Evolutionary conservation across 305 asterid genomes (phyloP).

Genomic region (Fraxinus latifolia): DNA sequence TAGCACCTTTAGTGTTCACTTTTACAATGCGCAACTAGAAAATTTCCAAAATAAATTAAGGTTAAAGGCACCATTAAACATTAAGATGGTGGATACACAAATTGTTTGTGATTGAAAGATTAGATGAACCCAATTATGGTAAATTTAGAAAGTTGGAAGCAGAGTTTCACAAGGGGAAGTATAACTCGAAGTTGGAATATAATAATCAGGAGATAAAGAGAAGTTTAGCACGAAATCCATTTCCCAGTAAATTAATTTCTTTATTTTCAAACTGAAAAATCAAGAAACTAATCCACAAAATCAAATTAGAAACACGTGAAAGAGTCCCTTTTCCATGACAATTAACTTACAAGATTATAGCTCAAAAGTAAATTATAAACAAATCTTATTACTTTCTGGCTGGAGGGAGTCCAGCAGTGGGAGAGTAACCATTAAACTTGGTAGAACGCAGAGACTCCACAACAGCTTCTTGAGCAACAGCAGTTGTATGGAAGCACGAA

Average conservation of each 20-base stretch:
- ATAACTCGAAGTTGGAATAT: not conserved
- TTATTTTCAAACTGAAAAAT: not conserved
- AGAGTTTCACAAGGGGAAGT: not conserved
- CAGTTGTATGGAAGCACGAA: conserved; percentile 52
- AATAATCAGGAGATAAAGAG: not conserved
- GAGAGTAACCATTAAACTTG: conserved; percentile 71
- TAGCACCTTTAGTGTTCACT: not conserved
- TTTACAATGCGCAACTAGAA: not conserved
- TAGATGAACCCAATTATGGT: not conserved
- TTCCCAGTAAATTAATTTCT: not conserved
- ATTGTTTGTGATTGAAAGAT: not conserved
- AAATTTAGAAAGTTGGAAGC: not conserved
- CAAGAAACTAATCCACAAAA: not conserved
- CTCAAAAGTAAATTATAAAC: not conserved
- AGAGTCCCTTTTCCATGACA: not conserved
- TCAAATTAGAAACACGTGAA: not conserved
- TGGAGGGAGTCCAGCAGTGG: conserved; percentile 69
- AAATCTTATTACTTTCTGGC: conserved; percentile 38
- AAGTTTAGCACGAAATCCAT: not conserved
- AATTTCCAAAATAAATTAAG: not conserved
- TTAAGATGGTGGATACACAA: not conserved
- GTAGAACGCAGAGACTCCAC: conserved; percentile 47
- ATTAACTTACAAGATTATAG: not conserved
- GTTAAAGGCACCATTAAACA: not conserved
- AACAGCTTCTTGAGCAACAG: conserved; percentile 55